Evolutionary conservation across 768 basidiomycete genomes (phyloP).

Genomic region (Suillus ampliporus): DNA sequence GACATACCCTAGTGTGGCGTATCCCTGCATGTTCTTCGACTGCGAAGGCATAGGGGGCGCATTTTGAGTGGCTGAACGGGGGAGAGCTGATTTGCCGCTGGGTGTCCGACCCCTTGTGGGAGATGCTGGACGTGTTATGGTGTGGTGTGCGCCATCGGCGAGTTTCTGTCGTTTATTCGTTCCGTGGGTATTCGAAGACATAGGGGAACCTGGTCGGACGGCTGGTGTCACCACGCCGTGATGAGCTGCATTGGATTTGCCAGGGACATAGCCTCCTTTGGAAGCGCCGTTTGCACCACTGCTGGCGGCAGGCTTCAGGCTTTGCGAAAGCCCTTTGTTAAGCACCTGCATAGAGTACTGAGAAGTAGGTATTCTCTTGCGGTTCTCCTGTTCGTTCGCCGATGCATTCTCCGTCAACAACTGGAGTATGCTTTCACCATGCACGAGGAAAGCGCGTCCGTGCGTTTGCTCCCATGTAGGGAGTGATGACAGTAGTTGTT

Average conservation of each 20-base stretch:
- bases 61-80: constrained; percentile 16
- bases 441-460: constrained; percentile 78
- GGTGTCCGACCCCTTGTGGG: constrained; percentile 36
- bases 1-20: constrained; percentile 35
- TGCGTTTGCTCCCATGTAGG: constrained; percentile 87
- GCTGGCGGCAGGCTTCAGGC: constrained; percentile 27
- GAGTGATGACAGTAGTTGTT: constrained; percentile 78
- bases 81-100: constrained; percentile 26
- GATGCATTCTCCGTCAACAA: constrained; percentile 76
- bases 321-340: constrained; percentile 31
- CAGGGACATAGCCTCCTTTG: constrained; percentile 35
- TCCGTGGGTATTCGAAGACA: constrained; percentile 49
- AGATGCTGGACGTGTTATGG: constrained; percentile 26
- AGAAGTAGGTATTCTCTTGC: constrained; percentile 51
- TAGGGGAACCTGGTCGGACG: constrained; percentile 50
- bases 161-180: constrained; percentile 70
- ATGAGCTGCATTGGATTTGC: constrained; percentile 33
- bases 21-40: constrained; percentile 34
- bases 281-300: constrained; percentile 11
- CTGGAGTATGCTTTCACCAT: constrained; percentile 82
- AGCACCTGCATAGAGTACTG: constrained; percentile 38
- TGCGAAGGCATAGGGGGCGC: constrained; percentile 16
- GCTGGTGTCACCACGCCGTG: constrained; percentile 61
- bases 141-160: constrained; percentile 41
- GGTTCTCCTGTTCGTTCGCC: constrained; percentile 83